These are phyloP conservation scores for Trapa incisa DNA, from an alignment of 345 rosid species.

Conservation along the genomic window DNA sequence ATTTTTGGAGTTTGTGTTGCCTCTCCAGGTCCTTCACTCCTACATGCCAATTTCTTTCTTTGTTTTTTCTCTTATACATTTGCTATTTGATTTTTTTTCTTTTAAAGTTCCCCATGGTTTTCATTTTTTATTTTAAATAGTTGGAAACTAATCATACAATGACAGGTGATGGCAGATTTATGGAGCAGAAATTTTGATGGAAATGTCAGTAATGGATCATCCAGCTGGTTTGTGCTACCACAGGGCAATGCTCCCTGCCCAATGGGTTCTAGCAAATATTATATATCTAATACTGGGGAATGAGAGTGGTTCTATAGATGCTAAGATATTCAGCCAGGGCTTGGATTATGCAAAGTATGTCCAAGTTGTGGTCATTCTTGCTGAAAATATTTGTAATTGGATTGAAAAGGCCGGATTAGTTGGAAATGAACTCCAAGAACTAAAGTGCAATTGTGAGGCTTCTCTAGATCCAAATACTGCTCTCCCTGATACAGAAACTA, in stretches of 20 bases:
- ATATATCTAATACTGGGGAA: slow-evolving; percentile 49
- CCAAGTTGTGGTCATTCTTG: slow-evolving; percentile 42
- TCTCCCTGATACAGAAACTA: slow-evolving; percentile 18
- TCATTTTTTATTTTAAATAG: slow-evolving; percentile 17
- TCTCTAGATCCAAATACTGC: slow-evolving; percentile 13
- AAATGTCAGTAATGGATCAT: slow-evolving; percentile 39
- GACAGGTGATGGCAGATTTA: slow-evolving; percentile 92
- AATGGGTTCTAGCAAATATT: slow-evolving; percentile 84
- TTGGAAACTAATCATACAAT: slow-evolving; percentile 63
- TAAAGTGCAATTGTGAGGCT: slow-evolving; percentile 28
- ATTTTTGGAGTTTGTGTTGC: not conserved
- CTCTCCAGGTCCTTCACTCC: not conserved
- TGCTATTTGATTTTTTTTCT: not conserved
- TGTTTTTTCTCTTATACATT: not conserved
- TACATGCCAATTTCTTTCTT: not conserved
- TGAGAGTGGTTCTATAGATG: slow-evolving; percentile 49
- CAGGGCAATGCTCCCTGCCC: slow-evolving; percentile 51
- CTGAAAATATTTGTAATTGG: slow-evolving; percentile 47
- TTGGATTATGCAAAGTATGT: slow-evolving; percentile 52
- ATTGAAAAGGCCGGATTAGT: slow-evolving; percentile 34
- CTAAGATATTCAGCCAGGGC: slow-evolving; percentile 33
- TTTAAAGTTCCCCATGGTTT: not conserved
- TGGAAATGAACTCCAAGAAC: slow-evolving; percentile 33
- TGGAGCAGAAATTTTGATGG: slow-evolving; percentile 37
- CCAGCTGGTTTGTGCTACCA: slow-evolving; percentile 23